phyloP scores from a whole-genome alignment of 2,329 filamentous ascomycete species.

The Cladophialophora carrionii region DNA sequence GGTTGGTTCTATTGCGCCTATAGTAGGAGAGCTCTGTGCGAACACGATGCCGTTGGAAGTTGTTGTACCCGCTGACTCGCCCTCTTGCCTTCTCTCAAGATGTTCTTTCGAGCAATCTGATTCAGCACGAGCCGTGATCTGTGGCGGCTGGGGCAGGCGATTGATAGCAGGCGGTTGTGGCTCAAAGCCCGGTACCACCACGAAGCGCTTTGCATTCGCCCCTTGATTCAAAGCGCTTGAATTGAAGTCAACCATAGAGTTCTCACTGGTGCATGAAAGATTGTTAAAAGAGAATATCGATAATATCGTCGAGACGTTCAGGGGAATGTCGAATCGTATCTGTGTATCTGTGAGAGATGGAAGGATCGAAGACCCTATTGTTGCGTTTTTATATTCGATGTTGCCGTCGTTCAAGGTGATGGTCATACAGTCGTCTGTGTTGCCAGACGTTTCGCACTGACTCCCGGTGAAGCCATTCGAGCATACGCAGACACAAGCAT shows the following conservation, averaged over 20 bases:
- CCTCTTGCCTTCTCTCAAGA: conserved; percentile 33
- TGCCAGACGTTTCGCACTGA: conserved; percentile 58
- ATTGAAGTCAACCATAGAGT: conserved; percentile 75
- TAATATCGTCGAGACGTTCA: conserved; percentile 71
- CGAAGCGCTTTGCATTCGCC: conserved; percentile 33
- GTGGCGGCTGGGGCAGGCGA: conserved; percentile 10
- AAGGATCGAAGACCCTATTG: conserved; percentile 77
- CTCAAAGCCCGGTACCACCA: conserved; percentile 35
- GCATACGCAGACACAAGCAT: conserved; percentile 82
- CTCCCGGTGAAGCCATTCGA: conserved; percentile 79
- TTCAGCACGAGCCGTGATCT: conserved; percentile 21
- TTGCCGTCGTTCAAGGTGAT: conserved; percentile 48
- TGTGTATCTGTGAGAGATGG: conserved; percentile 68
- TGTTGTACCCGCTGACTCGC: conserved; percentile 4
- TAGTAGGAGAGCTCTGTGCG: conserved; percentile 36
- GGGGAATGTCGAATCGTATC: conserved; percentile 72
- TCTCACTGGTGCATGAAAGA: conserved; percentile 81
- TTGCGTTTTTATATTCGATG: conserved; percentile 64
- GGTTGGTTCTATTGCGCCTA: conserved; percentile 18
- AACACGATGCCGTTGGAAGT: conserved; percentile 48
- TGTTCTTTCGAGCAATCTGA: conserved; percentile 13
- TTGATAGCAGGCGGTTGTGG: conserved; percentile 22
- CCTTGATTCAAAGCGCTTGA: conserved; percentile 17
- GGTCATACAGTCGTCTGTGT: conserved; percentile 51
- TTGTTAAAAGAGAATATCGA: conserved; percentile 74